Base-by-base conservation (phyloP, 2,329 filamentous ascomycete species). In the Trichoderma hamatum region DNA sequence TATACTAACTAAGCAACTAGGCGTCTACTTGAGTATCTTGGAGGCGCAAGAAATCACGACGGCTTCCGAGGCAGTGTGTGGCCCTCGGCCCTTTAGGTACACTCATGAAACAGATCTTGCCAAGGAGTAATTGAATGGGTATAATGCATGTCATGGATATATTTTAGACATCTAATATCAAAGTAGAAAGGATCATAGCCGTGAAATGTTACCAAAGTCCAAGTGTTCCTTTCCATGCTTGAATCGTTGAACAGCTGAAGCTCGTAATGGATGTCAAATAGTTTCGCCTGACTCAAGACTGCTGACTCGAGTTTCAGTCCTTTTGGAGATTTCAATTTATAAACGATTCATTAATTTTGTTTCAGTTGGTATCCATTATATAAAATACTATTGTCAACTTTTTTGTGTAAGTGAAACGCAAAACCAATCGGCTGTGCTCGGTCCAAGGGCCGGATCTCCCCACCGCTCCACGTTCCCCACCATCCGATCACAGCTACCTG, bases 401-500 rank as follows among this genome's bases (percentile, higher is more conserved):
- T 32, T 19, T 54, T 30, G 14, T n/a, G 26, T 19, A 30, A n/a
- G 10, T n/a, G 5, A 9, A 54, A 28, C 6, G 10, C 13, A 21
- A 26, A 14, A 32, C 26, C 14, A 5, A 9, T 28, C 61, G 61
- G 49, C 61, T 64, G 21, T 55, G 13, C 30, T 55, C 49, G 61
- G 61, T 28, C 61, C 49, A 55, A 55, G 39, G 28, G 36, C 63
- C 52, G 63, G 52, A 43, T 16, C 28, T 36, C 63, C 63, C 63
- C 63, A 66, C 63, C 36, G 46, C 39, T 63, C 61, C 49, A 55
- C 61, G 52, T 36, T 34, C 63, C 63, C 63, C 52, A 58, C 63
- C 52, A 58, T 46, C 54, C 39, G 63, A 66, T 59, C 54, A 49
- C 36, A 58, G 63, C 63, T 56, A 30, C 63, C 43, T 56, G 43